phyloP scores from a whole-genome alignment of 1,284 basidiomycete species.

The Rhodotorula sp. region DNA sequence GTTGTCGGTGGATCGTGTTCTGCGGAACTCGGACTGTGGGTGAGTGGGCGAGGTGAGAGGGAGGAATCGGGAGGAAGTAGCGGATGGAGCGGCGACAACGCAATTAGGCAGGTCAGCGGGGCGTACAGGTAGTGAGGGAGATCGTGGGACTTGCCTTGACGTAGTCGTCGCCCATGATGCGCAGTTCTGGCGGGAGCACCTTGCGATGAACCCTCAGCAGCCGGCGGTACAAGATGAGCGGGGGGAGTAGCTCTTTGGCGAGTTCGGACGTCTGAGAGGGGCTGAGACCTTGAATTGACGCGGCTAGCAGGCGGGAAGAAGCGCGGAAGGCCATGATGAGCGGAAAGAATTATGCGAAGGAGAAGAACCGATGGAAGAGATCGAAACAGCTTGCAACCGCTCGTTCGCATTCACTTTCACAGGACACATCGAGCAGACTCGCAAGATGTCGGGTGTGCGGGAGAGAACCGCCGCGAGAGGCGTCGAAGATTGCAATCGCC shows the following conservation, averaged over 20 bases:
- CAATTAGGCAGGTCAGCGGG: too few species aligned
- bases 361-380: not conserved
- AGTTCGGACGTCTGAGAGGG: constrained; percentile 9
- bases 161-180: constrained; percentile 76
- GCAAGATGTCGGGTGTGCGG: too few species aligned
- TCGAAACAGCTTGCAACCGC: not conserved
- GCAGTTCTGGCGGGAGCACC: constrained; percentile 70
- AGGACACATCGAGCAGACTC: too few species aligned
- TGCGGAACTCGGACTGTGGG: constrained; percentile 64
- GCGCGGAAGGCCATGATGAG: constrained; percentile 8
- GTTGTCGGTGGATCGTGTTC: constrained; percentile 74
- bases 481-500: too few species aligned
- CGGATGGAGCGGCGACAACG: not conserved
- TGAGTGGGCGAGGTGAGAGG: not conserved
- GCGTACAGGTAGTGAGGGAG: constrained; percentile 45
- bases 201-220: constrained; percentile 73
- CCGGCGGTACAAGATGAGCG: constrained; percentile 76
- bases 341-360: not conserved
- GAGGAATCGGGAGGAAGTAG: not conserved
- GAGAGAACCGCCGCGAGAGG: not conserved
- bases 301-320: not conserved
- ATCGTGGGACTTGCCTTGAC: constrained; percentile 64
- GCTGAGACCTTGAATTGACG: constrained; percentile 3
- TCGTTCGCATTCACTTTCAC: not conserved
- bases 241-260: constrained; percentile 60